These are phyloP conservation scores for Guyanaporus albipodus DNA, from an alignment of 768 basidiomycete genomes.

Conservation along the genomic window DNA sequence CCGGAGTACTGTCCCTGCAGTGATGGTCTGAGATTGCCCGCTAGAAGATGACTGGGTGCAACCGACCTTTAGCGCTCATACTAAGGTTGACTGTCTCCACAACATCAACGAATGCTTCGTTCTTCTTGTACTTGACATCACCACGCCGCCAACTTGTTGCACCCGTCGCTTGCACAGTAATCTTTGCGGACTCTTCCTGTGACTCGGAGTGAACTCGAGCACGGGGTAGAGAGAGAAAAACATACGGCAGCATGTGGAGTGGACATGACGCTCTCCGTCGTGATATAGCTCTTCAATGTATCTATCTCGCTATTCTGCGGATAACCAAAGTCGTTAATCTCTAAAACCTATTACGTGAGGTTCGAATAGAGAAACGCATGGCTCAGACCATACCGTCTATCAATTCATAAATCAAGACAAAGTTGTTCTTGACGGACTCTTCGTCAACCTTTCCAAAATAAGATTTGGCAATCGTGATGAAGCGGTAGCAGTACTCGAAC, in stretches of 20 bases:
- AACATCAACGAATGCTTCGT: slow-evolving; percentile 99
- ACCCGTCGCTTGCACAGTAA: slow-evolving; percentile 95
- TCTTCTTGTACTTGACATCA: slow-evolving; percentile 99
- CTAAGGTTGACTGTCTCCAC: slow-evolving; percentile 94
- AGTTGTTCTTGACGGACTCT: slow-evolving; percentile 98
- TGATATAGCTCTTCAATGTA: slow-evolving; percentile 96
- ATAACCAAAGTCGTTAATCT: slow-evolving; percentile 98
- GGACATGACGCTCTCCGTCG: slow-evolving; percentile 92
- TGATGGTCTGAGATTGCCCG: slow-evolving; percentile 1
- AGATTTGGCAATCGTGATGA: slow-evolving; percentile 89
- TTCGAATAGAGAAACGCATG: slow-evolving; percentile 7
- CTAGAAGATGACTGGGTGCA: neutral
- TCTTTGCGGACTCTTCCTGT: slow-evolving; percentile 95
- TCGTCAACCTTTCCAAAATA: slow-evolving; percentile 99
- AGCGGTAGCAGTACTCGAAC: slow-evolving; percentile 97
- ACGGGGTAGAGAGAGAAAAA: neutral
- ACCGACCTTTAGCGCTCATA: slow-evolving; percentile 88
- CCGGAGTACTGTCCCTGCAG: slow-evolving; percentile 79
- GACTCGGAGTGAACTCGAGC: slow-evolving; percentile 1
- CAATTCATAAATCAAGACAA: slow-evolving; percentile 96
- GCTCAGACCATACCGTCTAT: slow-evolving; percentile 68
- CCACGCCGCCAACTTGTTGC: slow-evolving; percentile 92
- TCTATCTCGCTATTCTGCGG: slow-evolving; percentile 99
- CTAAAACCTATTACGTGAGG: slow-evolving; percentile 36
- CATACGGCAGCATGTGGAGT: slow-evolving; percentile 79